These are phyloP conservation scores for Hortiboletus flavorubellus DNA, from an alignment of 768 basidiomycete genomes.

Conservation along the genomic window DNA sequence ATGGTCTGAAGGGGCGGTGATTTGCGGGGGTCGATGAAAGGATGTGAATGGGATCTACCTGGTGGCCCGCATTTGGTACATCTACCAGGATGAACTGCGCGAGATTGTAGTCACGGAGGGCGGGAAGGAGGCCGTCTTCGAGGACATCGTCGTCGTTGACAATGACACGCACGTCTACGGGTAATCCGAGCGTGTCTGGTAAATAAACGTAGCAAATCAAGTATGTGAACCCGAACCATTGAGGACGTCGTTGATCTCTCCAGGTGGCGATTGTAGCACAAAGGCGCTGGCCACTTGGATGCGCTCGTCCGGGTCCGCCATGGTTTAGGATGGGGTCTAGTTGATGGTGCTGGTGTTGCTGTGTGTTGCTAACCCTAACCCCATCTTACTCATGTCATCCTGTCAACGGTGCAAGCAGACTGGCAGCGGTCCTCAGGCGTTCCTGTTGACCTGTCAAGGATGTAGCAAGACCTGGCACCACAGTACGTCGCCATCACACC, in stretches of 20 bases:
- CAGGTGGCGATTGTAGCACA: constrained; percentile 87
- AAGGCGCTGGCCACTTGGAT: constrained; percentile 74
- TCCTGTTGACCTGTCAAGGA: constrained; percentile 33
- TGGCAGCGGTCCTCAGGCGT: constrained; percentile 26
- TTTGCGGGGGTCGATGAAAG: neutral
- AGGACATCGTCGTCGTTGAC: constrained; percentile 84
- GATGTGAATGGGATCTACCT: constrained; percentile 42
- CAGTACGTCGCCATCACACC: constrained; percentile 12
- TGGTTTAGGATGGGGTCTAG: constrained; percentile 18
- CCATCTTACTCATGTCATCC: neutral
- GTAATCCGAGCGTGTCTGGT: constrained; percentile 11
- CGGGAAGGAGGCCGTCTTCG: constrained; percentile 72
- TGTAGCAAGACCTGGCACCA: constrained; percentile 37
- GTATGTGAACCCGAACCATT: constrained; percentile 53
- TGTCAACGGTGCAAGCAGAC: constrained; percentile 27
- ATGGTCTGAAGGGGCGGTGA: constrained; percentile 56
- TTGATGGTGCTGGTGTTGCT: neutral
- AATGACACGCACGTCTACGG: constrained; percentile 83
- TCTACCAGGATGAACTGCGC: constrained; percentile 86
- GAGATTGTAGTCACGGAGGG: constrained; percentile 80
- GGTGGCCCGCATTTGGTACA: constrained; percentile 71
- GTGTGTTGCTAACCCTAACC: constrained; percentile 25
- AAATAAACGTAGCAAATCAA: neutral
- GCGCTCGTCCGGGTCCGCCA: constrained; percentile 57
- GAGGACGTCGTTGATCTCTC: constrained; percentile 95